phyloP scores from a whole-genome alignment of 176 grass and related monocot species.

The Poa annua region DNA sequence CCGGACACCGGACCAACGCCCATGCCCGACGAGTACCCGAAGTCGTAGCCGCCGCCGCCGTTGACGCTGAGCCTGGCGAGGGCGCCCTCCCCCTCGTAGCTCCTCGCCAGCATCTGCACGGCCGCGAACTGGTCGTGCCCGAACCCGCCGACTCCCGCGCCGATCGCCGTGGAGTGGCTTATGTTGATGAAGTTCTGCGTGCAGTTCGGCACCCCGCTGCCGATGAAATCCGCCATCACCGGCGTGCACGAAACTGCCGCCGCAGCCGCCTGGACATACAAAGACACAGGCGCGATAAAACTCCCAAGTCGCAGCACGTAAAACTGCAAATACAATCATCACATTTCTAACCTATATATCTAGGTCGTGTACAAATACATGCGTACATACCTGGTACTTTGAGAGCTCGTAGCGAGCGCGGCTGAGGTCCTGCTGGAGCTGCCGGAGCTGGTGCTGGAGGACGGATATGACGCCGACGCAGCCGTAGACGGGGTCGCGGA shows the following conservation, averaged over 20 bases:
- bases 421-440: constrained; percentile 69
- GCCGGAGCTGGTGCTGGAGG: constrained; percentile 93
- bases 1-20: constrained; percentile 47
- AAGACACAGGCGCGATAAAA: background rate
- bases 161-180: constrained; percentile 41
- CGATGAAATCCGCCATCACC: constrained; percentile 52
- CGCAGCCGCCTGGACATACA: constrained; percentile 33
- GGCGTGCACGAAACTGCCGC: constrained; percentile 46
- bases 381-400: constrained; percentile 48
- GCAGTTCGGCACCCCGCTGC: constrained; percentile 40
- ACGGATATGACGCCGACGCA: constrained; percentile 95
- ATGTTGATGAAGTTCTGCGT: constrained; percentile 53
- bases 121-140: constrained; percentile 61
- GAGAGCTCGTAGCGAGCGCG: constrained; percentile 66
- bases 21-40: constrained; percentile 51
- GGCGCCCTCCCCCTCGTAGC: constrained; percentile 52
- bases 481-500: constrained; percentile 93
- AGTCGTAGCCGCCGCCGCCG: constrained; percentile 49
- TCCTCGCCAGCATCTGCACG: constrained; percentile 55
- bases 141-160: constrained; percentile 39
- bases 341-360: background rate
- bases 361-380: background rate
- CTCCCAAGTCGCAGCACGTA: background rate
- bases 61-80: constrained; percentile 43
- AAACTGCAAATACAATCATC: background rate